Percentiles rank a stretch among this genome's conserved stretches.
phyloP scores from a whole-genome alignment of 192 early-diverging fungal species.

The Haplosporangium gracile region DNA sequence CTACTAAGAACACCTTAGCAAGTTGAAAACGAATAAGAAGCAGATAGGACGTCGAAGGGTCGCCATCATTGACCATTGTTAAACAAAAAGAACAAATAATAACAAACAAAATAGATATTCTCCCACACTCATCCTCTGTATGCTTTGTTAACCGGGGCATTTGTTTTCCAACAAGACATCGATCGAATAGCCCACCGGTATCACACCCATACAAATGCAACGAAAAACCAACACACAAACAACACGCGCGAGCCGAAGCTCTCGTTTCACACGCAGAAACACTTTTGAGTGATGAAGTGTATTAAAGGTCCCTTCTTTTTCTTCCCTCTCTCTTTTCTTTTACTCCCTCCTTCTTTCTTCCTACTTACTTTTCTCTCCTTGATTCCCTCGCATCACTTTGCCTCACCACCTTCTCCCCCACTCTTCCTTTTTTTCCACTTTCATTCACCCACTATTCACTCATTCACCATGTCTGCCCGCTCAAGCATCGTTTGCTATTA shows the following conservation, averaged over 20 bases:
- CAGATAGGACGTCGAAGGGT: not conserved
- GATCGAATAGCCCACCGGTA: too few species aligned
- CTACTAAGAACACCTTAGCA: slow-evolving; percentile 33
- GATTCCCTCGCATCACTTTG: not conserved
- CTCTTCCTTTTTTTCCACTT: not conserved
- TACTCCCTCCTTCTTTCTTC: not conserved
- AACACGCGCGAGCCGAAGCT: not conserved
- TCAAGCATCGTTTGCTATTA: slow-evolving; percentile 39
- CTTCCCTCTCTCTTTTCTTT: not conserved
- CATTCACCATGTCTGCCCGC: slow-evolving; percentile 18
- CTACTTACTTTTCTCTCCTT: not conserved
- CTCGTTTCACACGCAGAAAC: not conserved
- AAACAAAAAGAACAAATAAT: not conserved
- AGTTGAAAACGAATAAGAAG: not conserved
- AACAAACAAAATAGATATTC: not conserved
- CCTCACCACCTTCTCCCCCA: not conserved
- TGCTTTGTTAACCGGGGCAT: not conserved
- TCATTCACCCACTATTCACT: not conserved
- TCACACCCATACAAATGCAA: too few species aligned
- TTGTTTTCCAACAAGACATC: not conserved
- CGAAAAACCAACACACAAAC: not conserved
- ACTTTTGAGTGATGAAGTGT: not conserved
- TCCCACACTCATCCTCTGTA: not conserved
- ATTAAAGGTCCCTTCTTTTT: too few species aligned
- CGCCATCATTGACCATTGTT: not conserved